Evolutionary conservation across 148 eudicot species (phyloP).

Genomic region (Chenopodium suecicum): DNA sequence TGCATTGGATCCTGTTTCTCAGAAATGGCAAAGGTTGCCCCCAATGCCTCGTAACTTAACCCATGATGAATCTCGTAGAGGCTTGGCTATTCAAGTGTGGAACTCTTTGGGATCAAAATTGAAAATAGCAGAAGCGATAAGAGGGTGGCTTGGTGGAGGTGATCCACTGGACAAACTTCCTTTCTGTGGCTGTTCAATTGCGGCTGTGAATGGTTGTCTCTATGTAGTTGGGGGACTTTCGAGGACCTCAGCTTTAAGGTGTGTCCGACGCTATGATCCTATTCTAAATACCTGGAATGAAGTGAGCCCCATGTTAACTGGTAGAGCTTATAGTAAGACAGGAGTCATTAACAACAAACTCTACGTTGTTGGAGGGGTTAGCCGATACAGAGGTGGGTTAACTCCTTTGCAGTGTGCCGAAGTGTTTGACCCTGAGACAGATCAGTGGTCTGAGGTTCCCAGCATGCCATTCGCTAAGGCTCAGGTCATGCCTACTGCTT

Average conservation of each 20-base stretch:
- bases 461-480: slow-evolving; percentile 97
- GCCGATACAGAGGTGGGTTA: slow-evolving; percentile 67
- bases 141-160: slow-evolving; percentile 73
- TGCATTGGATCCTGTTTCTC: slow-evolving; percentile 77
- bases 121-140: slow-evolving; percentile 63
- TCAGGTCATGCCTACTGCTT: slow-evolving; percentile 78
- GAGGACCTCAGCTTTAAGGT: slow-evolving; percentile 58
- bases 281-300: slow-evolving; percentile 70
- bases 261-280: slow-evolving; percentile 80
- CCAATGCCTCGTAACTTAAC: slow-evolving; percentile 53
- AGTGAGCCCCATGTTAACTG: slow-evolving; percentile 63
- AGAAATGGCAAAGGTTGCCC: slow-evolving; percentile 75
- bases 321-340: slow-evolving; percentile 85
- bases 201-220: slow-evolving; percentile 74
- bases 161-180: slow-evolving; percentile 52
- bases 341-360: slow-evolving; percentile 76
- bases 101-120: slow-evolving; percentile 56
- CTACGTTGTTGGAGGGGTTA: slow-evolving; percentile 92
- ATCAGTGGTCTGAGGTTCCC: slow-evolving; percentile 72
- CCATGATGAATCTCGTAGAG: slow-evolving; percentile 50
- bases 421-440: slow-evolving; percentile 73
- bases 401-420: slow-evolving; percentile 89
- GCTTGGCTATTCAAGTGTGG: slow-evolving; percentile 55
- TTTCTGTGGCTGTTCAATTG: slow-evolving; percentile 85
- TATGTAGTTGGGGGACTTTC: slow-evolving; percentile 81